Base-by-base conservation (phyloP, 352 stramenopile genomes). In the Pythium brachiatum region DNA sequence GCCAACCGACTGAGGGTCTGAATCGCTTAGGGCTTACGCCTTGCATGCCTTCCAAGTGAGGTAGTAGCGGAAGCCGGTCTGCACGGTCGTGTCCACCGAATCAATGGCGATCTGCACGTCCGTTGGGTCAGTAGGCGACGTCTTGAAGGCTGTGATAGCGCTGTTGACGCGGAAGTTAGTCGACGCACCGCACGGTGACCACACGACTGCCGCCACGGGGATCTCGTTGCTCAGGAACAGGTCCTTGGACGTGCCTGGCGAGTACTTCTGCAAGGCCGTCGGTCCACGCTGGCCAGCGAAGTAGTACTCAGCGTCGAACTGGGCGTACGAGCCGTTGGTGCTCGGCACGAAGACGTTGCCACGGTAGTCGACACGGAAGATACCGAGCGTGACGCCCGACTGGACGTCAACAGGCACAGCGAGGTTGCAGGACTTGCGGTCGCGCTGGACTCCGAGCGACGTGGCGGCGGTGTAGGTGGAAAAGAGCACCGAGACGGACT, bases 301-400 rank as follows among this genome's bases (percentile, higher is more conserved):
- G 68, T 79, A 84, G 56, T 84, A 84, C 60, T 84, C 73, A n/a
- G 73, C 73, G 38, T 83, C 65, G 51, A 81, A 83, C 61, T 81
- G 70, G 16, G 64, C 75, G 43, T 70, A 74, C 6, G 72, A 69
- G 12, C 69, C 66, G 44, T 64, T 73, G 8, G 47, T 51, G 26
- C 64, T 68, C 3, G 75, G 73, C 2, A 83, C 75, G 51, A 69
- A 68, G 13, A 67, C 74, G 52, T 81, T 79, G 43, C 74, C 74
- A 21, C 74, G 74, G 56, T 81, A 81, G 65, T 81, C 73, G 32
- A 81, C 73, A 18, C 69, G 68, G 53, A 81, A 81, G 58, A 72
- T 67, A 31, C 60, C 66, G 46, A 73, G 15, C 23, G 66, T 60
- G 41, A 68, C 36, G 9, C 66, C 66, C 13, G 53, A 51, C 39